Evolutionary conservation across 768 basidiomycete species (phyloP).

Genomic region (Panus rudis): DNA sequence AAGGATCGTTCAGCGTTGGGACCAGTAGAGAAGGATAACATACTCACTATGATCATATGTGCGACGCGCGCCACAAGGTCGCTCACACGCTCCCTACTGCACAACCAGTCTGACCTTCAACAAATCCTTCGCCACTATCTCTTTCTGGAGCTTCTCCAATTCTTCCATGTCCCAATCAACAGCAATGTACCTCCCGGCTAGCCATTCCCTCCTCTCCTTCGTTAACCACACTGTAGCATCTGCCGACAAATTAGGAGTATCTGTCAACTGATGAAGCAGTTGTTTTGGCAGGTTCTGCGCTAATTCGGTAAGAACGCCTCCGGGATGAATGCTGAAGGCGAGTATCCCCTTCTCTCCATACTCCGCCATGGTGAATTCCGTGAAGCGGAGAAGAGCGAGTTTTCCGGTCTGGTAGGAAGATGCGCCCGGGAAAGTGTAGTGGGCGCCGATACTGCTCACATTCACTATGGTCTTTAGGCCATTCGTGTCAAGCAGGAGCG

Average conservation of each 20-base stretch:
- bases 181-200: neutral
- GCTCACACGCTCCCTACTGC: no score
- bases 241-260: constrained; percentile 7
- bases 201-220: constrained; percentile 6
- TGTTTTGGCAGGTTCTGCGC: neutral
- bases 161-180: neutral
- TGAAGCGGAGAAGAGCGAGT: constrained; percentile 4
- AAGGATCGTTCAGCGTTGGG: no score
- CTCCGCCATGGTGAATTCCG: constrained; percentile 6
- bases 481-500: constrained; percentile 1
- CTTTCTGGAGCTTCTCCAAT: neutral
- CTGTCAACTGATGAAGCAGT: constrained; percentile 2
- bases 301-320: constrained; percentile 12
- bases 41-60: no score
- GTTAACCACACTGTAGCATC: constrained; percentile 5
- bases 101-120: no score
- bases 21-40: no score
- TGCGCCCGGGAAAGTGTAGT: neutral
- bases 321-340: constrained; percentile 3
- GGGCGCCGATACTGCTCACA: constrained; percentile 1
- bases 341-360: constrained; percentile 5
- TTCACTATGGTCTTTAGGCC: constrained; percentile 8
- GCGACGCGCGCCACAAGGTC: no score
- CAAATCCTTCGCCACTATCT: no score
- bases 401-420: constrained; percentile 4